Conservation (phyloP, 805 yeast species). For the Starmerella apis region DNA sequence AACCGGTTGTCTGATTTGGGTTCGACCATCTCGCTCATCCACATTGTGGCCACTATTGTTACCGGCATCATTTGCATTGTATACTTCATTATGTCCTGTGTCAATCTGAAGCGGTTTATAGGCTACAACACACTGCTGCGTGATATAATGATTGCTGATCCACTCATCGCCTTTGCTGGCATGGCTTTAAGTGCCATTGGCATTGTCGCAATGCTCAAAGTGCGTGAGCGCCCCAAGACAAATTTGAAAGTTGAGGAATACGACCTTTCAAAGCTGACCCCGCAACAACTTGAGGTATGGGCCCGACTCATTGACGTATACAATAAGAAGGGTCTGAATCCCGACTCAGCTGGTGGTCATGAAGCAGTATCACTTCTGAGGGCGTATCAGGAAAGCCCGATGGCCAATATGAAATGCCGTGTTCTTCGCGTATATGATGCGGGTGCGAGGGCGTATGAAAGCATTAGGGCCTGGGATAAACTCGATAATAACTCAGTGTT, state of each 20-base stretch:
- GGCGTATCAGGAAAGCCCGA: conserved; percentile 28
- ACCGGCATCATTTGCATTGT: conserved; percentile 20
- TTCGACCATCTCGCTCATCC: conserved; percentile 18
- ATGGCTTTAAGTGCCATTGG: conserved; percentile 23
- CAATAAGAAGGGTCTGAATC: conserved; percentile 23
- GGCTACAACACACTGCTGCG: conserved; percentile 8
- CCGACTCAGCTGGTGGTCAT: conserved; percentile 31
- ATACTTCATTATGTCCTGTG: conserved; percentile 23
- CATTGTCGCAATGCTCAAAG: conserved; percentile 22
- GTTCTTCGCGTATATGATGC: conserved; percentile 31
- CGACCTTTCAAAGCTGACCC: conserved; percentile 25
- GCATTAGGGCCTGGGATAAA: conserved; percentile 29
- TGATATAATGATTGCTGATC: conserved; percentile 25
- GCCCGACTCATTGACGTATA: conserved; percentile 30
- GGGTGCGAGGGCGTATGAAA: conserved; percentile 25
- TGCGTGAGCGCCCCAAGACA: conserved; percentile 27
- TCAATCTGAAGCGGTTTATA: conserved; percentile 6
- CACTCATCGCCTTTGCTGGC: conserved; percentile 20
- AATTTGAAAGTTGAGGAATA: conserved; percentile 28
- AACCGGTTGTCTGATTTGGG: conserved; percentile 24
- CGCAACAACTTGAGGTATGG: conserved; percentile 28
- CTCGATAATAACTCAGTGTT: conserved; percentile 28
- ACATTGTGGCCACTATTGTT: conserved; percentile 17
- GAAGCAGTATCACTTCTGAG: conserved; percentile 30
- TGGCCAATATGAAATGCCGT: conserved; percentile 27